Percentiles rank a stretch among this genome's conserved stretches.
These are phyloP conservation scores for Barnettozyma vustinii DNA, from an alignment of 805 yeast species.

Conservation along the genomic window DNA sequence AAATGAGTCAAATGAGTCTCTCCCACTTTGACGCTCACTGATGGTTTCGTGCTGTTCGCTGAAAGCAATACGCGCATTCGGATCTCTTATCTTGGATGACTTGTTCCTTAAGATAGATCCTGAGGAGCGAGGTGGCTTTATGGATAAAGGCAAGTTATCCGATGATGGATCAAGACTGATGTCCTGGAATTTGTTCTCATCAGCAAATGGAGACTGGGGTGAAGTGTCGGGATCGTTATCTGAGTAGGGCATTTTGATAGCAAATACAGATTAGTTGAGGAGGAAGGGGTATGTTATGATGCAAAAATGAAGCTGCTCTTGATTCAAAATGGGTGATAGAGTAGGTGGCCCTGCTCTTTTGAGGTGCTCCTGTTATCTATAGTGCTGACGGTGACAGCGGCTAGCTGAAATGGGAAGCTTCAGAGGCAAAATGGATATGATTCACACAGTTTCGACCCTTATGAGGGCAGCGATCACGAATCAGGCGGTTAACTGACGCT, in stretches of 20 bases:
- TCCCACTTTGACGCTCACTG: slow-evolving; percentile 9
- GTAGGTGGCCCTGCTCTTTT: background rate
- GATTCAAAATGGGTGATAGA: no score
- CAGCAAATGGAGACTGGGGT: slow-evolving; percentile 25
- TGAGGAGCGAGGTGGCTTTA: background rate
- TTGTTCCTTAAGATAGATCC: slow-evolving; percentile 23
- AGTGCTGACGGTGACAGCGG: background rate
- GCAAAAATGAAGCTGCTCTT: no score
- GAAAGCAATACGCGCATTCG: slow-evolving; percentile 20
- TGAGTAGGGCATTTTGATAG: background rate
- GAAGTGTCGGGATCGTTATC: slow-evolving; percentile 15
- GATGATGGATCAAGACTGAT: slow-evolving; percentile 16
- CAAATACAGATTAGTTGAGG: no score
- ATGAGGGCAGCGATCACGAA: background rate
- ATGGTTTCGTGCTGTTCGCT: slow-evolving; percentile 17
- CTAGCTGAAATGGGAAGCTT: background rate
- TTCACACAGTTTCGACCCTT: background rate
- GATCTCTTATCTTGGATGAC: slow-evolving; percentile 15
- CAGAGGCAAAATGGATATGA: background rate
- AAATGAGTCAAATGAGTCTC: slow-evolving; percentile 19
- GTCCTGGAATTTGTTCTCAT: slow-evolving; percentile 22
- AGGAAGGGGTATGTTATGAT: no score
- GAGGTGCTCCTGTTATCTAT: background rate
- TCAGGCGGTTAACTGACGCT: background rate
- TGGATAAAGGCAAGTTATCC: slow-evolving; percentile 10